Evolutionary conservation across 306 rosid genomes (phyloP), one percentile per base, ranked within the genome.

Genomic region (Gastrolobium villosum): DNA sequence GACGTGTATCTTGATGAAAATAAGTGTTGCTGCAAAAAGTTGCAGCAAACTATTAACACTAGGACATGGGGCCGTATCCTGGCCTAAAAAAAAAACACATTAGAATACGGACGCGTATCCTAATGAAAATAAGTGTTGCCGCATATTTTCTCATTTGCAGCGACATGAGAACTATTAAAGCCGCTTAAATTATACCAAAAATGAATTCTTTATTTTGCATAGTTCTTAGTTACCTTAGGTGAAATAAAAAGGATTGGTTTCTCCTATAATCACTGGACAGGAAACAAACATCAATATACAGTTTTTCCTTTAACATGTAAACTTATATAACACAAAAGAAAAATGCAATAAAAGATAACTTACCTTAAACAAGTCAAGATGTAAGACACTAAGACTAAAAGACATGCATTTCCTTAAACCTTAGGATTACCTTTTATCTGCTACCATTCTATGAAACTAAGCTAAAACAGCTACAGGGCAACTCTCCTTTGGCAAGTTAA

Each of bases 401-500:
- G 60, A 11, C 13, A 60, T 46, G 49, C 79, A 61, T 75, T 62
- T 46, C 61, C 71, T 46, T 75, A 43, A 64, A 53, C 37, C 41
- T 11, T 59, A 20, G 5, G 14, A 14, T 61, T 61, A 62, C 78
- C 72, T 50, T 50, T 39, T 2, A 14, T 50, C 10, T 15, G 15
- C 69, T 30, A 55, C 50, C 15, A 55, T 15, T 67, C 4, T 2
- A 66, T 31, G 44, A 56, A 65, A 56, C 49, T 78, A 89, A 85
- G 89, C 91, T 59, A 81, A 81, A 81, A 30, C 64, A 85, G 82
- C 83, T 56, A 72, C 31, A 79, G 87, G 89, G 84, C 87, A 85
- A 80, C 93, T 85, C 89, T 89, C 84, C 92, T 70, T 88, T 90
- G 86, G 88, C 92, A 86, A 74, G 86, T 80, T 13, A 68, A 36